phyloP scores from a whole-genome alignment of 176 grass and related monocot species.

The Luzula sylvatica region DNA sequence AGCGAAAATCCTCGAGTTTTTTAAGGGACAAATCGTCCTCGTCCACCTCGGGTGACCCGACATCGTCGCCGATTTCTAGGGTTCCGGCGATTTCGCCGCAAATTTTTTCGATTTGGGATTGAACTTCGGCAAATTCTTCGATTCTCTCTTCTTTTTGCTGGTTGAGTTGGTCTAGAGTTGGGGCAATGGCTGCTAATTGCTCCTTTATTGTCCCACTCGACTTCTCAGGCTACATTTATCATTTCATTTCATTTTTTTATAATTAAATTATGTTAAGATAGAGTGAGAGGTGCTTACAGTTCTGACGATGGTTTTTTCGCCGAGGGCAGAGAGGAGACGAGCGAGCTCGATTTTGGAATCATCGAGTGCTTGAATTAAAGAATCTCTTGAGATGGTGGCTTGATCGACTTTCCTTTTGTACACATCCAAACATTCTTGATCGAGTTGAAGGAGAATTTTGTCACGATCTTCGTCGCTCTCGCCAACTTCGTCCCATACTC shows the following conservation, averaged over 20 bases:
- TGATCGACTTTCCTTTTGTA: conserved; percentile 99
- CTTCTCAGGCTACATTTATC: conserved; percentile 82
- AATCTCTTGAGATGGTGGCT: conserved; percentile 71
- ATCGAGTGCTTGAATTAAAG: conserved; percentile 78
- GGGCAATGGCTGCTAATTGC: conserved; percentile 77
- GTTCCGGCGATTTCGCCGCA: conserved; percentile 86
- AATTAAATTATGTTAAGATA: not conserved
- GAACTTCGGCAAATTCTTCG: conserved; percentile 59
- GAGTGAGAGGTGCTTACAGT: conserved; percentile 44
- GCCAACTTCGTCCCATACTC: conserved; percentile 94
- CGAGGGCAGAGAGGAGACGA: conserved; percentile 82
- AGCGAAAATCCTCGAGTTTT: conserved; percentile 71
- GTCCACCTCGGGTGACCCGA: conserved; percentile 54
- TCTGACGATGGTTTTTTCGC: conserved; percentile 71
- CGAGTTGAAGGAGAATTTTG: conserved; percentile 80
- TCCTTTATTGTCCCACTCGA: conserved; percentile 90
- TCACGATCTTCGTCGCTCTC: conserved; percentile 95
- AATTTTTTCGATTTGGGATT: conserved; percentile 87
- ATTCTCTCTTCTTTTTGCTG: conserved; percentile 80
- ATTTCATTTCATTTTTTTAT: conserved; percentile 7
- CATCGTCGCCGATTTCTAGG: conserved; percentile 51
- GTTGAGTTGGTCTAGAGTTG: conserved; percentile 66
- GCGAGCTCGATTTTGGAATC: conserved; percentile 93
- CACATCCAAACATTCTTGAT: conserved; percentile 96
- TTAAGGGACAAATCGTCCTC: conserved; percentile 83